Base-by-base conservation (phyloP, 768 basidiomycete genomes). In the Baorangia bicolor region DNA sequence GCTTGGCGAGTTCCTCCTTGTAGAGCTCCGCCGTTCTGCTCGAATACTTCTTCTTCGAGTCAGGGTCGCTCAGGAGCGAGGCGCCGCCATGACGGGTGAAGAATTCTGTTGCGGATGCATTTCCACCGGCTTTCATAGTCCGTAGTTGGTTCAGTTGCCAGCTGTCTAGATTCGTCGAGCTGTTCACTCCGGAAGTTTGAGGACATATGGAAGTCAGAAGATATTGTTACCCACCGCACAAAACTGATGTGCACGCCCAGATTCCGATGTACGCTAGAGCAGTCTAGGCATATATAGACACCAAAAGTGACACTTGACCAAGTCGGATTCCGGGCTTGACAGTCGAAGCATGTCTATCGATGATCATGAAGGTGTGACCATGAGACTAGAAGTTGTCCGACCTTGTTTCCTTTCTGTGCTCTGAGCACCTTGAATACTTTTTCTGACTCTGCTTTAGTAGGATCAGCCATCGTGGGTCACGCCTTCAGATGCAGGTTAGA, bases 241-340 rank as follows among this genome's bases (percentile, higher is more conserved):
- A 99, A 99, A 59, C 86, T 91, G 73, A 99, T 94, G 70, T 99
- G 97, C 23, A 98, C 96, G 64, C 97, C 97, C 85, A 98, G 87
- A 71, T 96, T 98, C 50, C 97, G 81, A 74, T 99, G 97, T 14
- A 90, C 77, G 61, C 89, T 90, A 5, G 96, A 98, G 78, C 97
- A 99, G 56, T 99, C 95, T 31, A 98, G 78, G 69, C 97, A 99
- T 67, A 99, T 94, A 74, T 98, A 98, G 14, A 98, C 87, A 33
- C 93, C 96, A 69, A 90, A 99, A 0, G 94, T 95, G 21, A 97
- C 93, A 58, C 92, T 94, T 4, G 94, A 87, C 97, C 96, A 98
- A 31, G 94, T 97, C 43, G 96, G 96, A 75, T 97, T 97, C 65
- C 94, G 88, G 44, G 95, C 94, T 65, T 83, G 82, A 71, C 96